Base-by-base conservation (phyloP, 148 eudicot species). In the Beta vulgaris region DNA sequence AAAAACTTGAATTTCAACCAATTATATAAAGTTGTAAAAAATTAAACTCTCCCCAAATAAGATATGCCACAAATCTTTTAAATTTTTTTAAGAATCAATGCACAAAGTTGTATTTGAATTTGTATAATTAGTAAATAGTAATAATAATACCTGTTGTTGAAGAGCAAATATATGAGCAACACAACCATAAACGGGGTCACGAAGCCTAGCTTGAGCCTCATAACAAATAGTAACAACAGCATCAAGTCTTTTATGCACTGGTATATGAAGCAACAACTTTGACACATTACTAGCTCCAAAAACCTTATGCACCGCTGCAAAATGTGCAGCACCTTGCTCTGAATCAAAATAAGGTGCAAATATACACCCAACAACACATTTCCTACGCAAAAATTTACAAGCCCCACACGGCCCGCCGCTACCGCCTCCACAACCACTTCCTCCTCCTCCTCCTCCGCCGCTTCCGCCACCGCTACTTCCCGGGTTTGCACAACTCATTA, bases 241-340 rank as follows among this genome's bases (percentile, higher is more conserved):
- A 44, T 95, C 99, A 42, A 85, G 89, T 54, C 99, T 80, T 73
- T 84, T 87, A 44, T 82, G 87, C 0, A 77, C 78, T 9, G 99
- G 97, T 3, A 95, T 90, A 51, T 95, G 92, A 2, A 74, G 81
- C 12, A 95, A 86, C 28, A 95, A 82, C 79, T 95, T 95, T 0
- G 97, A 92, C 12, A 92, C 96, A 36, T 94, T 95, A 53, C 98
- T 95, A 0, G 98, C 98, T 21, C 98, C 98, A 66, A 95, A 95
- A 67, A 95, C 98, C 86, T 90, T 92, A 62, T 95, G 98, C 28
- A 95, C 98, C 35, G 98, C 97, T 7, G 98, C 98, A 46, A 95
- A 95, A 58, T 92, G 97, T 0, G 97, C 90, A 0, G 98, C 96
- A 0, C 98, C 98, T 75, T 95, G 97, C 37, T 95, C 98, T 2